Conservation (phyloP, 192 early-diverging fungal species). For the Coemansia sp. region DNA sequence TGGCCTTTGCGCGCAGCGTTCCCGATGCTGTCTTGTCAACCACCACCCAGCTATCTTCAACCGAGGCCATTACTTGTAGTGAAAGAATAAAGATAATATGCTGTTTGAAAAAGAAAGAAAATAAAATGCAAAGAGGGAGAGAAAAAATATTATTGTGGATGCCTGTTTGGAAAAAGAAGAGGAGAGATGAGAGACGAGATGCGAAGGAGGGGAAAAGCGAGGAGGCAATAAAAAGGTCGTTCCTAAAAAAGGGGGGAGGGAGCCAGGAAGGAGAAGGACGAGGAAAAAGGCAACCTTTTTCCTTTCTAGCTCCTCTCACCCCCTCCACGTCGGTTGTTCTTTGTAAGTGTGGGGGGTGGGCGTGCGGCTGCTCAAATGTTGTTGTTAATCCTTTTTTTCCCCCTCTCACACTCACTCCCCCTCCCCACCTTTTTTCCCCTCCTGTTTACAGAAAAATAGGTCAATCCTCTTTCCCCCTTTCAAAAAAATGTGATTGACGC, state of each 20-base stretch:
- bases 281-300: not conserved
- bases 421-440: no score
- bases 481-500: slow-evolving; percentile 6
- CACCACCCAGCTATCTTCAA: slow-evolving; percentile 57
- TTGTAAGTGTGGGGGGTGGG: not conserved
- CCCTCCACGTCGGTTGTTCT: no score
- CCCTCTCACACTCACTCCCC: no score
- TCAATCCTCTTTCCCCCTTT: not conserved
- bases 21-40: slow-evolving; percentile 53
- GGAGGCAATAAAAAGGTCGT: no score
- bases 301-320: no score
- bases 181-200: no score
- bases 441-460: slow-evolving; percentile 11
- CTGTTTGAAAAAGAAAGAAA: not conserved
- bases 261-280: no score
- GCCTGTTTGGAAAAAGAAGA: not conserved
- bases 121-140: not conserved
- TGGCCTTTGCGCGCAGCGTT: slow-evolving; percentile 47
- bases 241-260: no score
- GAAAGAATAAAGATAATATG: not conserved
- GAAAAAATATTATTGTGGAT: not conserved
- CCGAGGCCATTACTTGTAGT: not conserved
- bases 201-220: no score
- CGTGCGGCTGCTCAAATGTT: not conserved
- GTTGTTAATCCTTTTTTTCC: slow-evolving; percentile 1